Evolutionary conservation across 1,139 yeast genomes (phyloP).

Genomic region (Yamadazyma kanchanaburiensis): DNA sequence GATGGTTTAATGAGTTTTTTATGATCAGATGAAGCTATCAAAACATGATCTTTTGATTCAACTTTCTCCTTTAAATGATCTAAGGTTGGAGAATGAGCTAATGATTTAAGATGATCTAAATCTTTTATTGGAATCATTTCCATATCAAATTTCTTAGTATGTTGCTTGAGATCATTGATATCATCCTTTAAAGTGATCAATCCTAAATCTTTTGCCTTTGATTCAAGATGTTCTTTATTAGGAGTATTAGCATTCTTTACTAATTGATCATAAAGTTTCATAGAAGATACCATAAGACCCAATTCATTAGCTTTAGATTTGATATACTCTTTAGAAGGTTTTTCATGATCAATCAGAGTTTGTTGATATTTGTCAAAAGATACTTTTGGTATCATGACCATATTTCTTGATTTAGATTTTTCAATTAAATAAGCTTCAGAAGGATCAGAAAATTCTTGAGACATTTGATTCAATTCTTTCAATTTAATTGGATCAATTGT

Average conservation of each 20-base stretch:
- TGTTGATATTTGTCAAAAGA: slow-evolving; percentile 20
- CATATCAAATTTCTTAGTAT: slow-evolving; percentile 8
- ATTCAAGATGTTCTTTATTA: slow-evolving; percentile 20
- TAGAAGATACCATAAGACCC: slow-evolving; percentile 29
- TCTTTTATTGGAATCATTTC: slow-evolving; percentile 5
- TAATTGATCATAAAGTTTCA: slow-evolving; percentile 27
- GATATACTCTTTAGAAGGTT: slow-evolving; percentile 22
- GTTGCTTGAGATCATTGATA: slow-evolving; percentile 12
- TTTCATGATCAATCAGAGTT: slow-evolving; percentile 26
- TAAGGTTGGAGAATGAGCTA: slow-evolving; percentile 16
- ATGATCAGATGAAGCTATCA: slow-evolving; percentile 17
- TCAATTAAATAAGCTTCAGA: slow-evolving; percentile 24
- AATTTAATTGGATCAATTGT: slow-evolving; percentile 4
- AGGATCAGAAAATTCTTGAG: slow-evolving; percentile 18
- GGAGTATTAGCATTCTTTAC: slow-evolving; percentile 19
- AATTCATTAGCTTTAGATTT: slow-evolving; percentile 28
- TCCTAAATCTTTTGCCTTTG: slow-evolving; percentile 23
- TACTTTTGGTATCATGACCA: slow-evolving; percentile 22
- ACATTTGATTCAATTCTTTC: slow-evolving; percentile 2
- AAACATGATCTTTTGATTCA: slow-evolving; percentile 8
- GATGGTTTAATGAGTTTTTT: slow-evolving; percentile 15
- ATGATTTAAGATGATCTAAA: slow-evolving; percentile 4
- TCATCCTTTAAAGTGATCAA: slow-evolving; percentile 16
- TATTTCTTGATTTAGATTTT: slow-evolving; percentile 21
- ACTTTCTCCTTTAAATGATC: slow-evolving; percentile 21